These are phyloP conservation scores for Trametes punicea DNA, from an alignment of 768 basidiomycete species.

Conservation along the genomic window DNA sequence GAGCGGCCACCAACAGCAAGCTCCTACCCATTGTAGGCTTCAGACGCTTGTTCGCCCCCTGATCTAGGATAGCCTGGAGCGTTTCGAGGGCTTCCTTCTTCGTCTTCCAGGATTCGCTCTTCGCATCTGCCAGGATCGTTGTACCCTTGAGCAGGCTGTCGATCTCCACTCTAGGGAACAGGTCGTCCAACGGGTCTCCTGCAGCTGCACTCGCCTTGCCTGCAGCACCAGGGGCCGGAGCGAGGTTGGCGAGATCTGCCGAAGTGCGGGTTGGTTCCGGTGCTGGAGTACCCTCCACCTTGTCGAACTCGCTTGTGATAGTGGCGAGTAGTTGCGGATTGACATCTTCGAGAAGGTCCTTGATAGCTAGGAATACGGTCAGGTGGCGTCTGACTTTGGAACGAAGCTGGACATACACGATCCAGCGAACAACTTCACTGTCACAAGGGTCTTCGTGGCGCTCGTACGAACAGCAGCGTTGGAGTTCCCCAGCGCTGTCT, in stretches of 20 bases:
- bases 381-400: not conserved
- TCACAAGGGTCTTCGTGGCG: constrained; percentile 90
- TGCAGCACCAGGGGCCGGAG: constrained; percentile 36
- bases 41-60: constrained; percentile 87
- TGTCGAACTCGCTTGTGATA: constrained; percentile 90
- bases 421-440: constrained; percentile 89
- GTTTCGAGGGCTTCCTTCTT: constrained; percentile 93
- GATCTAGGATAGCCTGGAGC: constrained; percentile 80
- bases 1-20: not conserved
- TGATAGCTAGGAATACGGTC: constrained; percentile 58
- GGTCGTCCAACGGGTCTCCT: constrained; percentile 81
- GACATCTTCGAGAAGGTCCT: constrained; percentile 88
- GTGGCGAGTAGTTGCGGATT: constrained; percentile 92
- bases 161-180: constrained; percentile 94
- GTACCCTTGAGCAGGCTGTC: constrained; percentile 83
- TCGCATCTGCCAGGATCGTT: constrained; percentile 75
- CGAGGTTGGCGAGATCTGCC: constrained; percentile 62
- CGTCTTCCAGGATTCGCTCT: constrained; percentile 94
- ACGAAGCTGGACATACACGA: constrained; percentile 50
- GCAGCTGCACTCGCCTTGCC: constrained; percentile 36
- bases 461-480: constrained; percentile 92
- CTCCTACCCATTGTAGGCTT: constrained; percentile 83
- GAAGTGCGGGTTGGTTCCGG: constrained; percentile 80
- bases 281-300: constrained; percentile 70
- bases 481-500: constrained; percentile 82